Evolutionary conservation across 2,329 filamentous ascomycete species (phyloP).

Genomic region (Epichloe festucae): DNA sequence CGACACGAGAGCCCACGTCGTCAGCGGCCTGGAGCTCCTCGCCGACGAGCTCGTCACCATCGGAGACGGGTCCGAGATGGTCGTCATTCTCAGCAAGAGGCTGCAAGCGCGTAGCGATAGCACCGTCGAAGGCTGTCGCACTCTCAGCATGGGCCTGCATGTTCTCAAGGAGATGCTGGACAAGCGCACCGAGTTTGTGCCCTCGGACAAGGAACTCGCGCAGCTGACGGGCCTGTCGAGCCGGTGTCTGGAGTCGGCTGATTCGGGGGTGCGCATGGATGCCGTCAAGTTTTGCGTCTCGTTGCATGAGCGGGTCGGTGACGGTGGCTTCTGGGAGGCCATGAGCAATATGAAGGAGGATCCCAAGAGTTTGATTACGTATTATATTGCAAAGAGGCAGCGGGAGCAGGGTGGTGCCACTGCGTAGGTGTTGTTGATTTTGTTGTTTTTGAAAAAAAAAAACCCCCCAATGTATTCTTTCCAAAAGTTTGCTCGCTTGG

Average conservation of each 20-base stretch:
- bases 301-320: constrained; percentile 50
- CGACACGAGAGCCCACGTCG: constrained; percentile 57
- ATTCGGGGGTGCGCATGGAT: constrained; percentile 58
- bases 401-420: constrained; percentile 29
- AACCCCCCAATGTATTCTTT: no score
- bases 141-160: constrained; percentile 49
- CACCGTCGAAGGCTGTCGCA: constrained; percentile 33
- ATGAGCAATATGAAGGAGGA: constrained; percentile 55
- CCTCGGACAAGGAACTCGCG: constrained; percentile 37
- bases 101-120: constrained; percentile 30
- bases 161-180: constrained; percentile 48
- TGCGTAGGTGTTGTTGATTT: neutral
- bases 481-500: neutral
- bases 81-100: constrained; percentile 37
- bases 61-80: constrained; percentile 49
- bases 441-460: no score
- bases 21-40: constrained; percentile 60
- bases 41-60: constrained; percentile 58
- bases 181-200: constrained; percentile 32
- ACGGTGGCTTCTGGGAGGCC: constrained; percentile 52
- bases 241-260: constrained; percentile 45
- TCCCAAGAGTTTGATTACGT: constrained; percentile 64
- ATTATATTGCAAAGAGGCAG: constrained; percentile 64
- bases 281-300: constrained; percentile 70
- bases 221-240: constrained; percentile 37